These are phyloP conservation scores for Alternaria sp. DNA, from an alignment of 2,329 filamentous ascomycete species.

Conservation along the genomic window DNA sequence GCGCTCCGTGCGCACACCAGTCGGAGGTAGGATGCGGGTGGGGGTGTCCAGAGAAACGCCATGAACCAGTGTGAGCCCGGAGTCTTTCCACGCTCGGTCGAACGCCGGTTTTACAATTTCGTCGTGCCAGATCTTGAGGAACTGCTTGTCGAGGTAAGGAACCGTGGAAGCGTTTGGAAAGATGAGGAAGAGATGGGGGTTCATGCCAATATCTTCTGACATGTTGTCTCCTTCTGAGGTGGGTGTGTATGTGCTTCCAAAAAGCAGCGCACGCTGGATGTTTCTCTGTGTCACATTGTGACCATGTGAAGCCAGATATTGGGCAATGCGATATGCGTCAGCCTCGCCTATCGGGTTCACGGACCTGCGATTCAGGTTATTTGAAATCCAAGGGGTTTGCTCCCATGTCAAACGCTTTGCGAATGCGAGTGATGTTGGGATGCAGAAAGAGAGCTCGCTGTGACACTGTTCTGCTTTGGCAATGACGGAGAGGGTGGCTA, in stretches of 20 bases:
- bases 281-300: not conserved
- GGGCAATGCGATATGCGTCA: slow-evolving; percentile 15
- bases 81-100: slow-evolving; percentile 26
- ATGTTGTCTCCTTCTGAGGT: not conserved
- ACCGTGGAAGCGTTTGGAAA: slow-evolving; percentile 23
- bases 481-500: not conserved
- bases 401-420: slow-evolving; percentile 33
- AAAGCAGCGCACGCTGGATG: slow-evolving; percentile 14
- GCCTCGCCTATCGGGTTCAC: slow-evolving; percentile 13
- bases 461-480: slow-evolving; percentile 1
- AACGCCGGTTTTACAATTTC: slow-evolving; percentile 31
- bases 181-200: slow-evolving; percentile 25
- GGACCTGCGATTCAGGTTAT: not conserved
- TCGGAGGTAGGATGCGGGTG: slow-evolving; percentile 3
- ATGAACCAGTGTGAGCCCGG: slow-evolving; percentile 4
- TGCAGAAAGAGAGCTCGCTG: slow-evolving; percentile 24
- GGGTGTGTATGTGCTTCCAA: slow-evolving; percentile 18
- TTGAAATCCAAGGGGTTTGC: slow-evolving; percentile 27
- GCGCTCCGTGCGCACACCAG: not conserved
- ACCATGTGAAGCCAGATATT: not conserved
- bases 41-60: not conserved
- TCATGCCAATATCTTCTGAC: not conserved
- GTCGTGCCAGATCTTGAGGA: slow-evolving; percentile 31
- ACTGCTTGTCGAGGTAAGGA: slow-evolving; percentile 3
- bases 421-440: slow-evolving; percentile 27